These are phyloP conservation scores for Dryas octopetala DNA, from an alignment of 306 rosid genomes.

Conservation along the genomic window DNA sequence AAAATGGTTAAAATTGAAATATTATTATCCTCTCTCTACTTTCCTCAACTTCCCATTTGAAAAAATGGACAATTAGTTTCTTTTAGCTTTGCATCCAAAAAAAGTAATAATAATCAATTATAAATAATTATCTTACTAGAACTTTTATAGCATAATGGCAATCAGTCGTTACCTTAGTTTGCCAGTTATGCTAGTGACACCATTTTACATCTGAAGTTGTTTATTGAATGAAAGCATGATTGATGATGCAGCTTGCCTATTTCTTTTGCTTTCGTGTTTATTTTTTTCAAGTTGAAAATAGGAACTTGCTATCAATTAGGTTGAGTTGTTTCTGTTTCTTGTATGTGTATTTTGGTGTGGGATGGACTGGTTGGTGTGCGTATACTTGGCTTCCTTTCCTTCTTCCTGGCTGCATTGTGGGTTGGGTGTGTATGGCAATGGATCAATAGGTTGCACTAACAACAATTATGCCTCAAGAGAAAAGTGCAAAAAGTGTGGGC, in stretches of 20 bases:
- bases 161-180: no score
- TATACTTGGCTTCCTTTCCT: conserved; percentile 62
- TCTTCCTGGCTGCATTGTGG: conserved; percentile 72
- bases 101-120: neutral
- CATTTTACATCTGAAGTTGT: neutral
- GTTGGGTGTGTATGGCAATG: conserved; percentile 76
- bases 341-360: conserved; percentile 82
- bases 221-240: conserved; percentile 10
- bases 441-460: conserved; percentile 99
- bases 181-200: neutral
- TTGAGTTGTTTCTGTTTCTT: conserved; percentile 80
- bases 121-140: neutral
- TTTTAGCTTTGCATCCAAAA: neutral
- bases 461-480: conserved; percentile 99
- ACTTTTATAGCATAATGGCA: neutral
- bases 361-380: conserved; percentile 84
- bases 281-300: conserved; percentile 37
- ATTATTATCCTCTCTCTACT: neutral
- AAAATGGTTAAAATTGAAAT: no score
- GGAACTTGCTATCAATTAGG: conserved; percentile 62
- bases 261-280: conserved; percentile 19
- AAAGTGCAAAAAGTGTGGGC: conserved; percentile 97
- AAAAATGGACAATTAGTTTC: neutral
- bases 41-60: neutral
- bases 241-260: conserved; percentile 10